These are phyloP conservation scores for Aspergillus aculeatinus DNA, from an alignment of 2,329 filamentous ascomycete species.

Conservation along the genomic window DNA sequence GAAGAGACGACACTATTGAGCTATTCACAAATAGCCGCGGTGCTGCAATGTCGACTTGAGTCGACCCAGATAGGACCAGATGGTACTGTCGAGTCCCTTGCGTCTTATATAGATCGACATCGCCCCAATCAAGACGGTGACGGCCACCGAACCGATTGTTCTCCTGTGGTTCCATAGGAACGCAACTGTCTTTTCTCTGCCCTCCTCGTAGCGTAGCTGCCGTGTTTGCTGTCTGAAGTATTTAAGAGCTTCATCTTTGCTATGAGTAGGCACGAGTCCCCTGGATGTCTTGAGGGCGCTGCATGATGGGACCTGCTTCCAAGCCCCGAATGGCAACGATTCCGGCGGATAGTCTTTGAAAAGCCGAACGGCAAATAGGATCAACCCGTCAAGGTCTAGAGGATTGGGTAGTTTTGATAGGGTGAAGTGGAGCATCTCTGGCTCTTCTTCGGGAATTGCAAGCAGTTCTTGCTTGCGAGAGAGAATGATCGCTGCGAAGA, in stretches of 20 bases:
- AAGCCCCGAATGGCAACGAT: slow-evolving; percentile 61
- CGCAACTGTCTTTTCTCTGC: slow-evolving; percentile 50
- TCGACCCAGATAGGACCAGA: slow-evolving; percentile 35
- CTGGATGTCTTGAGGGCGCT: slow-evolving; percentile 86
- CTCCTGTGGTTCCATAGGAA: slow-evolving; percentile 64
- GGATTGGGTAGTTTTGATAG: slow-evolving; percentile 82
- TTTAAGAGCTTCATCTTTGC: slow-evolving; percentile 62
- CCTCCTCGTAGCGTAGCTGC: slow-evolving; percentile 68
- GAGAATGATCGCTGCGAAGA: slow-evolving; percentile 86
- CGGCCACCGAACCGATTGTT: slow-evolving; percentile 60
- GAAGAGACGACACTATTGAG: neutral
- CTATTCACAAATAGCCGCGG: slow-evolving; percentile 12
- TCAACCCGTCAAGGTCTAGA: slow-evolving; percentile 75
- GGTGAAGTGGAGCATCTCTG: slow-evolving; percentile 87
- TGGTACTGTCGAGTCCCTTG: slow-evolving; percentile 36
- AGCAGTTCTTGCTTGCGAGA: slow-evolving; percentile 81
- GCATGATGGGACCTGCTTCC: slow-evolving; percentile 68
- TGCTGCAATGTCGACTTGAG: slow-evolving; percentile 26
- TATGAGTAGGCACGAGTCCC: slow-evolving; percentile 55
- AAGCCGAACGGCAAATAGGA: slow-evolving; percentile 64
- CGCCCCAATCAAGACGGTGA: slow-evolving; percentile 66
- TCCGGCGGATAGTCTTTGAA: slow-evolving; percentile 70
- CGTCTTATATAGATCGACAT: slow-evolving; percentile 67
- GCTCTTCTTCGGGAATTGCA: slow-evolving; percentile 75
- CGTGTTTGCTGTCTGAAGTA: slow-evolving; percentile 70